These are phyloP conservation scores for Penicillium nordicum DNA, from an alignment of 2,329 filamentous ascomycete genomes.

Conservation along the genomic window DNA sequence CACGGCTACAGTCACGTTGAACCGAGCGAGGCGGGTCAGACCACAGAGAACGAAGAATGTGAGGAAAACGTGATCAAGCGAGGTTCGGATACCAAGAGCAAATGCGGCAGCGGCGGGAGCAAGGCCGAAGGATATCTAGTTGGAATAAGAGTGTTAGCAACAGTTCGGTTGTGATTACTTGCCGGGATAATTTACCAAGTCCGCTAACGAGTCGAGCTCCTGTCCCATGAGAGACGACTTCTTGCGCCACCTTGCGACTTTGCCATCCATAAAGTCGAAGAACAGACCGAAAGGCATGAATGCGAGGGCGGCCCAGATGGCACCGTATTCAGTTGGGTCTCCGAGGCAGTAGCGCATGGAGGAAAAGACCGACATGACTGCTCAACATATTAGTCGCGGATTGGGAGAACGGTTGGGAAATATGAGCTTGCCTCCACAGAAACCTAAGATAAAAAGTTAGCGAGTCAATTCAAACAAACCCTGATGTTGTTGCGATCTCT, in stretches of 20 bases:
- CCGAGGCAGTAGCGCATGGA: constrained; percentile 89
- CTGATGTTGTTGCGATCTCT: constrained; percentile 6
- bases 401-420: constrained; percentile 3
- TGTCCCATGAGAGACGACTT: constrained; percentile 98
- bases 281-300: constrained; percentile 93
- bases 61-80: constrained; percentile 74
- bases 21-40: constrained; percentile 86
- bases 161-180: neutral
- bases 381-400: constrained; percentile 18
- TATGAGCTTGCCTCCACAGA: constrained; percentile 46
- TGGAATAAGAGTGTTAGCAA: constrained; percentile 7
- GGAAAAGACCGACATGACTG: constrained; percentile 90
- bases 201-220: constrained; percentile 91
- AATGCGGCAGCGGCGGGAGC: constrained; percentile 85
- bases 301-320: constrained; percentile 76
- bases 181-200: constrained; percentile 61
- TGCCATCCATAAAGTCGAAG: constrained; percentile 97
- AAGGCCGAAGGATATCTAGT: constrained; percentile 89
- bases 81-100: constrained; percentile 79
- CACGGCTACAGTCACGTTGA: constrained; percentile 90
- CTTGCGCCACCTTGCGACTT: constrained; percentile 91
- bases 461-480: neutral
- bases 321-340: constrained; percentile 60
- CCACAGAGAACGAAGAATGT: constrained; percentile 93
- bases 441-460: constrained; percentile 36